These are phyloP conservation scores for Apiotrichum porosum DNA, from an alignment of 1,284 basidiomycete genomes.

Conservation along the genomic window DNA sequence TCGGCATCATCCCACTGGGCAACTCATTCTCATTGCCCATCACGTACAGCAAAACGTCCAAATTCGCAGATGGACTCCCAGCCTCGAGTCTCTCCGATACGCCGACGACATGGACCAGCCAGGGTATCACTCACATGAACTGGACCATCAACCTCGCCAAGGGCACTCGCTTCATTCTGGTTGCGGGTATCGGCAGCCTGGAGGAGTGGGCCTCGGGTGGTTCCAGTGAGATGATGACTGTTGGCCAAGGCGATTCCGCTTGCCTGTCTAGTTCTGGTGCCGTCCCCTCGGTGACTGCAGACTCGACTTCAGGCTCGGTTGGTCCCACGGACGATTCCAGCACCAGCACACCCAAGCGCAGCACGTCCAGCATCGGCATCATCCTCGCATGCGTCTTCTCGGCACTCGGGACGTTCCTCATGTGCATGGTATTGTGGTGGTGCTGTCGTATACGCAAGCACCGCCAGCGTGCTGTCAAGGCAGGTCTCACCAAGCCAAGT, in stretches of 20 bases:
- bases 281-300: conserved; percentile 11
- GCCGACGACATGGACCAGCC: conserved; percentile 36
- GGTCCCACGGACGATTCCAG: background rate
- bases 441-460: conserved; percentile 32
- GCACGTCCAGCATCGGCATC: background rate
- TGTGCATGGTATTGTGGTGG: conserved; percentile 48
- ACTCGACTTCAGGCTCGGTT: background rate
- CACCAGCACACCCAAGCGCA: background rate
- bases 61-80: conserved; percentile 30
- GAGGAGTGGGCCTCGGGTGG: conserved; percentile 46
- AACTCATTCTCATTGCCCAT: conserved; percentile 45
- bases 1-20: conserved; percentile 46
- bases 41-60: conserved; percentile 27
- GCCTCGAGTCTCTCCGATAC: conserved; percentile 25
- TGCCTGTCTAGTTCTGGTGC: conserved; percentile 22
- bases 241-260: conserved; percentile 36
- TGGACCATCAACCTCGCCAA: conserved; percentile 43
- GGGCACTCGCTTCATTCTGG: conserved; percentile 45
- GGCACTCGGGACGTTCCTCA: conserved; percentile 32
- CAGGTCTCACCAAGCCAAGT: conserved; percentile 5
- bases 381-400: conserved; percentile 60
- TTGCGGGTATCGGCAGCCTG: conserved; percentile 42
- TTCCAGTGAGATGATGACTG: conserved; percentile 39
- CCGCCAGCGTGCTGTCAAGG: conserved; percentile 11
- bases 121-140: conserved; percentile 40